Percentiles rank a stretch among this genome's conserved stretches.
phyloP scores from a whole-genome alignment of 331 rosid species.

The Stylosanthes scabra region DNA sequence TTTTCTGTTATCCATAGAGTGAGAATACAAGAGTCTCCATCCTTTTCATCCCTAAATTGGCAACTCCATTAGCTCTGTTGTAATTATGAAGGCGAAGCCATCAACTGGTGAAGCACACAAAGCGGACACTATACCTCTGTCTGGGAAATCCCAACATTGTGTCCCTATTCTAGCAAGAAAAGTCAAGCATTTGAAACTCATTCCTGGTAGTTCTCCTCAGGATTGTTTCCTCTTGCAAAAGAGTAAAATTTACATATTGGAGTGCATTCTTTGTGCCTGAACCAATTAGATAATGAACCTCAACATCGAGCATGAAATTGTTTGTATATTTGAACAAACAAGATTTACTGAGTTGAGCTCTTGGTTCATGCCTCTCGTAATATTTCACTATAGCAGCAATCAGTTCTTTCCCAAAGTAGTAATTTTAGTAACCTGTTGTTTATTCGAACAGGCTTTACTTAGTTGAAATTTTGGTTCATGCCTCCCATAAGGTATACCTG shows the following conservation, averaged over 20 bases:
- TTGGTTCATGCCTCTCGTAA: not conserved
- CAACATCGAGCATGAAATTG: not conserved
- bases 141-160: not conserved
- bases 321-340: not conserved
- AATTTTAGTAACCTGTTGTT: not conserved
- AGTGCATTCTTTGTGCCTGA: not conserved
- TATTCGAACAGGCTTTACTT: not conserved
- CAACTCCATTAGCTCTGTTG: not conserved
- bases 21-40: too few species aligned
- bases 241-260: not conserved
- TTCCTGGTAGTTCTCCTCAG: not conserved
- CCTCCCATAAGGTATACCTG: not conserved
- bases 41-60: not conserved
- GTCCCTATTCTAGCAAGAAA: not conserved
- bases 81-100: not conserved
- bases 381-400: not conserved
- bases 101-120: not conserved
- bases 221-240: not conserved
- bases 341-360: not conserved
- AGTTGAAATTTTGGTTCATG: not conserved
- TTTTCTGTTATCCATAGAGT: too few species aligned
- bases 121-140: not conserved
- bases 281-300: not conserved
- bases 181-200: not conserved
- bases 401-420: not conserved